phyloP scores from a whole-genome alignment of 495 filamentous ascomycete genomes.

The Eremomyces bilateralis region DNA sequence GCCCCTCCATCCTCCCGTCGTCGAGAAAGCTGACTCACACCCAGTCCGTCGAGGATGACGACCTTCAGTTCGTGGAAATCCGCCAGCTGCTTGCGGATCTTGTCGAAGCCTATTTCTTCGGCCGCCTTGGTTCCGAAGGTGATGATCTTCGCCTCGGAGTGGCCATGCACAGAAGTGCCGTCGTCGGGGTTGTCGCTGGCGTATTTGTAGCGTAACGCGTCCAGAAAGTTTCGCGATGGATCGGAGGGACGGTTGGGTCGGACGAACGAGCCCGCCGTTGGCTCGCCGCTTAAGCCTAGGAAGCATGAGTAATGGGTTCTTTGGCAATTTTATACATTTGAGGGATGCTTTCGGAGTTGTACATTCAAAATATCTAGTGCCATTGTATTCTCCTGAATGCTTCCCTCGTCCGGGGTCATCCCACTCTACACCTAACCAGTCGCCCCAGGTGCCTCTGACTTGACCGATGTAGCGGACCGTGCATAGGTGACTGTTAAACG shows the following conservation, averaged over 20 bases:
- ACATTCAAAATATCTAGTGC: slow-evolving; percentile 72
- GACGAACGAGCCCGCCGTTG: slow-evolving; percentile 66
- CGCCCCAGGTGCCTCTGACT: slow-evolving; percentile 51
- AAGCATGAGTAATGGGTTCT: slow-evolving; percentile 44
- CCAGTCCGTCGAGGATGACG: slow-evolving; percentile 58
- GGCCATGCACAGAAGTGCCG: background rate
- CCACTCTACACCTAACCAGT: slow-evolving; percentile 96
- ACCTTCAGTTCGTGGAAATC: slow-evolving; percentile 55
- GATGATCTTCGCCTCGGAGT: slow-evolving; percentile 38
- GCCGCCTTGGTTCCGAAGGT: slow-evolving; percentile 80
- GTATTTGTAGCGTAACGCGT: slow-evolving; percentile 70
- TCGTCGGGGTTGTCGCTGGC: slow-evolving; percentile 25
- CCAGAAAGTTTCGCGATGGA: slow-evolving; percentile 43
- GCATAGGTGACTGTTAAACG: slow-evolving; percentile 49
- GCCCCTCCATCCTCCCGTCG: slow-evolving; percentile 20
- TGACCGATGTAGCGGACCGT: slow-evolving; percentile 69
- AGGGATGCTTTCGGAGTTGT: slow-evolving; percentile 3
- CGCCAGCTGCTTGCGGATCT: slow-evolving; percentile 60
- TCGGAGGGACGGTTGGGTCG: slow-evolving; percentile 53
- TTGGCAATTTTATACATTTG: slow-evolving; percentile 15
- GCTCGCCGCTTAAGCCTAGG: too few species aligned
- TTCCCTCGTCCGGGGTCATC: slow-evolving; percentile 71
- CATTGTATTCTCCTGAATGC: slow-evolving; percentile 66
- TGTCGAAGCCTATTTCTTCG: slow-evolving; percentile 91
- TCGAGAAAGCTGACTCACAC: slow-evolving; percentile 32